phyloP scores from a whole-genome alignment of 148 eudicot genomes.

The Rhododendron kiyosumense region DNA sequence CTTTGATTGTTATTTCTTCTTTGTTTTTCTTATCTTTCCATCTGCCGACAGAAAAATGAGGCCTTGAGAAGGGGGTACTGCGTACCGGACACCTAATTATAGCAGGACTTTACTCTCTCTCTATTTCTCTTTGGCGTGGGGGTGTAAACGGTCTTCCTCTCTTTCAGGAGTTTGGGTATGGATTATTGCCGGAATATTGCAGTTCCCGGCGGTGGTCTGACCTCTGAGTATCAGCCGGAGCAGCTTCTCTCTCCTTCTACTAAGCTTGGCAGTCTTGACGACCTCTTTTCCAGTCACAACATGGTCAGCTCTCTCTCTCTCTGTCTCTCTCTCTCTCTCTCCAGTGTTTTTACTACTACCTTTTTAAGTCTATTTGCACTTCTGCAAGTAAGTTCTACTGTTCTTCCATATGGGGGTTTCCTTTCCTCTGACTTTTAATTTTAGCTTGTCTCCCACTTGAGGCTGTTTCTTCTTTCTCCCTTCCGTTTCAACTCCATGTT shows the following conservation, averaged over 20 bases:
- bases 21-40: constrained; percentile 3
- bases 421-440: background rate
- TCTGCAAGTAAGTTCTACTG: background rate
- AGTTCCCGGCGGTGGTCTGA: constrained; percentile 12
- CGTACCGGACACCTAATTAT: background rate
- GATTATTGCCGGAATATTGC: constrained; percentile 15
- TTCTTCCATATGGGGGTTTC: background rate
- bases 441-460: constrained; percentile 5
- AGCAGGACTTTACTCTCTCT: background rate
- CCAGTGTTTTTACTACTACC: background rate
- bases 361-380: too few relatives aligned
- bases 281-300: constrained; percentile 22
- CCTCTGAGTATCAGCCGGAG: constrained; percentile 12
- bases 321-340: background rate
- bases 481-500: background rate
- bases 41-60: constrained; percentile 13
- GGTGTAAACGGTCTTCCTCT: background rate
- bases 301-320: constrained; percentile 14
- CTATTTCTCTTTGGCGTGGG: background rate
- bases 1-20: background rate
- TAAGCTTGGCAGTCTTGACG: constrained; percentile 20
- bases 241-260: constrained; percentile 9
- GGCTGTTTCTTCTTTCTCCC: background rate
- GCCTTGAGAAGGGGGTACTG: background rate
- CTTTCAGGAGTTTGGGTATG: background rate